Evolutionary conservation across 768 basidiomycete species (phyloP).

Genomic region (Suillus subalutaceus): DNA sequence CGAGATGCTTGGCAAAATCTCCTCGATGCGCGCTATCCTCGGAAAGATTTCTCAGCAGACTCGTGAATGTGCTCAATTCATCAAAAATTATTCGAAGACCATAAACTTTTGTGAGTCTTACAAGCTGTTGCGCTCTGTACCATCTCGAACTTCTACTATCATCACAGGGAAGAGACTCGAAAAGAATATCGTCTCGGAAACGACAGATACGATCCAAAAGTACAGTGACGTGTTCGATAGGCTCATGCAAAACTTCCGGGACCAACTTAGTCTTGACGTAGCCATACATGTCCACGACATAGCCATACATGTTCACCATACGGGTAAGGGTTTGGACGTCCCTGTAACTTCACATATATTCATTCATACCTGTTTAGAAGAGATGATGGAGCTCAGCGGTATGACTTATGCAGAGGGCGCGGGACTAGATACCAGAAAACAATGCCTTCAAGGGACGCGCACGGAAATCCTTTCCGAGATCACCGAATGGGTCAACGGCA

Average conservation of each 20-base stretch:
- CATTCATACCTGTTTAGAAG: background rate
- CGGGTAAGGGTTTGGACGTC: background rate
- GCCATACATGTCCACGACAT: background rate
- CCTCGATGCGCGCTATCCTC: too few species aligned
- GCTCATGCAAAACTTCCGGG: too few species aligned
- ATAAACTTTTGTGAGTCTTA: too few species aligned
- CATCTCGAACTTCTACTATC: background rate
- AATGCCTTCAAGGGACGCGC: too few species aligned
- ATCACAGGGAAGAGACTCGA: background rate
- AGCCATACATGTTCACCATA: background rate
- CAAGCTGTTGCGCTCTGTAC: background rate
- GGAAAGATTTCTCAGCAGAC: too few species aligned
- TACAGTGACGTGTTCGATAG: too few species aligned
- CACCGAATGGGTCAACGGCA: slow-evolving; percentile 7
- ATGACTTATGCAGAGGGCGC: background rate
- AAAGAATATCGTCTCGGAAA: slow-evolving; percentile 1
- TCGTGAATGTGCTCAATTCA: too few species aligned
- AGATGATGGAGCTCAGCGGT: background rate
- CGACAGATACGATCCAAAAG: background rate
- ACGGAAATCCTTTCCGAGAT: too few species aligned
- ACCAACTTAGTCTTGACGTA: background rate
- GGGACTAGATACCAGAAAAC: too few species aligned
- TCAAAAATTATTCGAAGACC: too few species aligned
- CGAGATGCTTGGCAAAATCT: too few species aligned
- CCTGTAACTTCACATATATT: background rate